Base-by-base conservation (phyloP, 129 eudicot genomes). In the Tagetes patula region DNA sequence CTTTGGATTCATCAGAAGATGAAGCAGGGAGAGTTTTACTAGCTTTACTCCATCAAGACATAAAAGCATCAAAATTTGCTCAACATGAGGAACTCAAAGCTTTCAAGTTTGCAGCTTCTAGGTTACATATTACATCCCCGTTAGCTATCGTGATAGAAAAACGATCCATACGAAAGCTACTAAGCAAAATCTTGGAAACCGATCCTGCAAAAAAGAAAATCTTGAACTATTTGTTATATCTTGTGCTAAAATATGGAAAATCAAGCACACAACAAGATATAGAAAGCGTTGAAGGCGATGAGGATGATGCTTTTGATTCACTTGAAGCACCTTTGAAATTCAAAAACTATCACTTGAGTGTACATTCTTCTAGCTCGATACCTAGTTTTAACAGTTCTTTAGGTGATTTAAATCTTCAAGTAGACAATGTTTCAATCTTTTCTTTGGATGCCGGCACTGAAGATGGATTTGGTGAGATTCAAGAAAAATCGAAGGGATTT, bases 71-170 rank as follows among this genome's bases (percentile, higher is more conserved):
- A 52, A 72, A 61, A 52, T 14, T 62, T 32, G 73, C 61, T 69
- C 71, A 84, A 37, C 37, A 6, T 5, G 65, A 70, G 48, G 85
- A 81, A 72, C 71, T 81, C 13, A 73, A 67, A 33, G 85, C 88
- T 45, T 58, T 80, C 54, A 82, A 84, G 6, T 55, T 62, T 73
- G 82, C 85, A 65, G 83, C 85, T 33, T 32, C 63, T 4, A 77
- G 74, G 48, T 59, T 84, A 58, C 82, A 81, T 38, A 80, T 84
- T 5, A 69, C 77, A 80, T 84, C 88, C 69, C 85, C 69, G 3
- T 72, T 38, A 60, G 80, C 79, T 70, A 55, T 84, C 46, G 39
- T 74, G 47, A 73, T 80, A 39, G 88, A 84, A 58, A 80, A 80
- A 54, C 66, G 83, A 47, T 73, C 88, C 76, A 68, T 84, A 60